Evolutionary conservation across 345 rosid genomes (phyloP).

Genomic region (Eucalyptus marginata): DNA sequence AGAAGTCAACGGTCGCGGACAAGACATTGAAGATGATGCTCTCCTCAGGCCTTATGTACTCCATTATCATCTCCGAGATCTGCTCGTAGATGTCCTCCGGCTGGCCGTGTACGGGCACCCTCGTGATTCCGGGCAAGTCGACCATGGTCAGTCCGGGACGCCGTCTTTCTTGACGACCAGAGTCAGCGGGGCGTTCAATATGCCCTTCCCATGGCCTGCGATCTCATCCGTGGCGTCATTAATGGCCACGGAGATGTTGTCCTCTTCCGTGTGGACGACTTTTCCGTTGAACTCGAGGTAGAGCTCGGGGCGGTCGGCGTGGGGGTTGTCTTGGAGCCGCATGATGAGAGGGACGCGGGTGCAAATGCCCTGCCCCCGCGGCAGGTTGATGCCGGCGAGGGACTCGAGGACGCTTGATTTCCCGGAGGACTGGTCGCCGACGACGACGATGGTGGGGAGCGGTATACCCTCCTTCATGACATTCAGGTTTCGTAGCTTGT

Average conservation of each 20-base stretch:
- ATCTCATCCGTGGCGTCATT: constrained; percentile 19
- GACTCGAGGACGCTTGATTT: constrained; percentile 49
- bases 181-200: constrained; percentile 25
- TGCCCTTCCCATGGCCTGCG: constrained; percentile 33
- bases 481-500: constrained; percentile 24
- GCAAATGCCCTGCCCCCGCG: neutral
- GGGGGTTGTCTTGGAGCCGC: neutral
- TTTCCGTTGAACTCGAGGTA: neutral
- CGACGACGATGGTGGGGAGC: constrained; percentile 49
- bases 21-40: constrained; percentile 37
- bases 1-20: constrained; percentile 29
- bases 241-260: constrained; percentile 12
- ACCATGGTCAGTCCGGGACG: constrained; percentile 47
- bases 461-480: constrained; percentile 38
- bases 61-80: constrained; percentile 23
- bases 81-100: constrained; percentile 37
- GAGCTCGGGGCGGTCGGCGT: neutral
- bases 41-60: constrained; percentile 27
- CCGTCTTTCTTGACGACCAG: constrained; percentile 26
- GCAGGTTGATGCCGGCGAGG: constrained; percentile 24
- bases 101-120: constrained; percentile 42
- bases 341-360: neutral
- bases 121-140: constrained; percentile 49
- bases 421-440: constrained; percentile 44
- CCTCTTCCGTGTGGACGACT: constrained; percentile 1